A percentile compares a stretch with the other conserved stretches of the same genome.
phyloP scores from a whole-genome alignment of 2,329 filamentous ascomycete genomes.

The Neobulgaria alba region DNA sequence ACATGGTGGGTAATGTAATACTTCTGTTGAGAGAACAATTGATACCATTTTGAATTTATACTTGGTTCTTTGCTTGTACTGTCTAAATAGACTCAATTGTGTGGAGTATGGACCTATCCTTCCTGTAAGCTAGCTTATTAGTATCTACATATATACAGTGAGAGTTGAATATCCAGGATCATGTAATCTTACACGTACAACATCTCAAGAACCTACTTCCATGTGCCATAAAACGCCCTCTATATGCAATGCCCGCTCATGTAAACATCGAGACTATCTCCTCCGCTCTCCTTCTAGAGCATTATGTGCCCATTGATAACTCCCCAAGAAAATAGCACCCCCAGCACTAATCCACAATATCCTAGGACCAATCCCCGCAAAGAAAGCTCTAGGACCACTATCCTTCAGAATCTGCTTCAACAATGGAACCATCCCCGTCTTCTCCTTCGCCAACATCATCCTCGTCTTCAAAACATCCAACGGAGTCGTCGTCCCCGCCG shows the following conservation, averaged over 20 bases:
- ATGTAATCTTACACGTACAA: too few relatives aligned
- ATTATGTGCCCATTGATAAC: constrained; percentile 85
- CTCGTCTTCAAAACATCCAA: constrained; percentile 94
- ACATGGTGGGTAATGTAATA: too few relatives aligned
- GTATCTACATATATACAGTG: too few relatives aligned
- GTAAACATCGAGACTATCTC: constrained; percentile 1
- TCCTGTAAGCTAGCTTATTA: too few relatives aligned
- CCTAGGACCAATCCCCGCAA: constrained; percentile 69
- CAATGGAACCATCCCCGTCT: constrained; percentile 49
- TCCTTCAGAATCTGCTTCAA: constrained; percentile 55
- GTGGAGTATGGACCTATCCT: too few relatives aligned
- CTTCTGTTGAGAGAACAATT: too few relatives aligned
- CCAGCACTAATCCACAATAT: constrained; percentile 93
- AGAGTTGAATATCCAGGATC: too few relatives aligned
- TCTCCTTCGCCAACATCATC: constrained; percentile 79
- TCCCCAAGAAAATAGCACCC: constrained; percentile 88
- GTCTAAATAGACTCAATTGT: too few relatives aligned
- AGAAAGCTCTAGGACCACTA: constrained; percentile 60
- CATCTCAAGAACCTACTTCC: too few relatives aligned
- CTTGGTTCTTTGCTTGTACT: too few relatives aligned
- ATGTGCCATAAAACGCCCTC: constrained; percentile 12
- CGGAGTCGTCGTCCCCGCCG: constrained; percentile 83
- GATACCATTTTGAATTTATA: too few relatives aligned
- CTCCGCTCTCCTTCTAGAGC: constrained; percentile 37
- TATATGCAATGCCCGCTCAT: constrained; percentile 11